A percentile compares a stretch with the other conserved stretches of the same genome.
Evolutionary conservation across 2,329 filamentous ascomycete species (phyloP).

Genomic region (Ceratocystiopsis minuta): DNA sequence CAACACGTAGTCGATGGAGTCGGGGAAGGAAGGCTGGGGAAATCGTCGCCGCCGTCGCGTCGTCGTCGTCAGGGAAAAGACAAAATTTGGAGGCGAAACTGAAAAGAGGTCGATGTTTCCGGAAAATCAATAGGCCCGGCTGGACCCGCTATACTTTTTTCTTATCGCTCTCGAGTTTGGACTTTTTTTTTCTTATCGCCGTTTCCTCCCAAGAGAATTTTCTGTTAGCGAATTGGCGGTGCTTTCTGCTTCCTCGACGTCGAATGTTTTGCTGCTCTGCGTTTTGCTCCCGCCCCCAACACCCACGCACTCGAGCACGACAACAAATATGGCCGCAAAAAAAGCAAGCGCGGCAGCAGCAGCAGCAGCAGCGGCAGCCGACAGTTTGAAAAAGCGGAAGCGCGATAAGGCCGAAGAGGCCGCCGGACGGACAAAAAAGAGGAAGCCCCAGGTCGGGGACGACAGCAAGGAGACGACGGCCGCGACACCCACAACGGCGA

Average conservation of each 20-base stretch:
- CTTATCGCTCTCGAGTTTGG: slow-evolving; percentile 5
- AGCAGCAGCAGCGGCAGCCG: slow-evolving; percentile 11
- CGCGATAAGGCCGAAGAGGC: slow-evolving; percentile 15
- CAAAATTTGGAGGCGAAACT: slow-evolving; percentile 6
- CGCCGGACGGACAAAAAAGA: slow-evolving; percentile 7
- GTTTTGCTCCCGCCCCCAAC: too few relatives aligned
- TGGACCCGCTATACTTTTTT: slow-evolving; percentile 1
- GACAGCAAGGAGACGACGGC: neutral
- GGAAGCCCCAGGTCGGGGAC: slow-evolving; percentile 4
- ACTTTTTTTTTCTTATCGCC: slow-evolving; percentile 6
- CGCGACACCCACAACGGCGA: neutral
- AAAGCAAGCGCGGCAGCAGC: slow-evolving; percentile 12
- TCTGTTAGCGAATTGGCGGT: neutral
- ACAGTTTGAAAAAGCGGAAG: slow-evolving; percentile 16
- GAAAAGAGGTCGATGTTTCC: neutral
- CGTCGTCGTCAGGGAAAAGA: neutral
- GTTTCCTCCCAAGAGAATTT: slow-evolving; percentile 4
- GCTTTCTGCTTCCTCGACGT: neutral
- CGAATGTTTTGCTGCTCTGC: neutral
- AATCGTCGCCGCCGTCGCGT: neutral
- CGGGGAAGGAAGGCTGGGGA: neutral
- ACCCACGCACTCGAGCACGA: too few relatives aligned
- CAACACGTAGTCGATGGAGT: neutral
- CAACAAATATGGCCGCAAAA: slow-evolving; percentile 7
- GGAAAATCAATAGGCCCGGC: neutral